These are phyloP conservation scores for Fusarium marasasianum DNA, from an alignment of 2,329 filamentous ascomycete genomes.

Conservation along the genomic window DNA sequence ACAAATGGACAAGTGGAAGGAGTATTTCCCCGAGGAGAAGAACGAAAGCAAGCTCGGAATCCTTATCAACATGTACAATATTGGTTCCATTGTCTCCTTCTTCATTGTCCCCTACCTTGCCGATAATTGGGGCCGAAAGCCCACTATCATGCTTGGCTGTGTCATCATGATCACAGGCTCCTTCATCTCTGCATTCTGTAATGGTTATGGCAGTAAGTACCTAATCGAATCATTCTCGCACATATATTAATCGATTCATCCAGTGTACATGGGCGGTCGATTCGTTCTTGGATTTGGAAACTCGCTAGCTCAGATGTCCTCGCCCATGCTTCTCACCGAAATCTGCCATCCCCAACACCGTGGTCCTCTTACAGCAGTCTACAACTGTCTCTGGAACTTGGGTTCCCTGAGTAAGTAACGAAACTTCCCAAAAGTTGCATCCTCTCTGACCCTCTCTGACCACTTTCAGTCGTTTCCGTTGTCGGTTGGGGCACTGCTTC, in stretches of 20 bases:
- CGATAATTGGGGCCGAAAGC: slow-evolving; percentile 55
- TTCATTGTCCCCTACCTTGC: slow-evolving; percentile 58
- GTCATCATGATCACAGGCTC: slow-evolving; percentile 58
- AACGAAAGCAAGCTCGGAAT: slow-evolving; percentile 57
- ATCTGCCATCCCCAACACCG: slow-evolving; percentile 75
- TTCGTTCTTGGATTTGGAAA: slow-evolving; percentile 70
- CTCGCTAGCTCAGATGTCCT: slow-evolving; percentile 70
- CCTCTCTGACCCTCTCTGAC: slow-evolving; percentile 5
- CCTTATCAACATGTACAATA: slow-evolving; percentile 63
- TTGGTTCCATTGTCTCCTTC: slow-evolving; percentile 59
- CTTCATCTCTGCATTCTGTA: slow-evolving; percentile 54
- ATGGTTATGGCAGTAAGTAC: slow-evolving; percentile 55
- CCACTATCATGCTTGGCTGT: slow-evolving; percentile 56
- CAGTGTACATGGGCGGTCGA: slow-evolving; percentile 53
- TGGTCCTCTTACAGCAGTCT: slow-evolving; percentile 70
- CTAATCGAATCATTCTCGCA: too few relatives aligned
- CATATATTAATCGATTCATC: not conserved
- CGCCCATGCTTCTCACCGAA: slow-evolving; percentile 71
- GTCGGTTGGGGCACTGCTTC: slow-evolving; percentile 70
- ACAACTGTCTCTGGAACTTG: slow-evolving; percentile 75
- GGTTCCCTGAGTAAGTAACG: slow-evolving; percentile 54
- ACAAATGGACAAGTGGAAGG: slow-evolving; percentile 63
- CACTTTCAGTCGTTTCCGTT: slow-evolving; percentile 60
- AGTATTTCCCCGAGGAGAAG: slow-evolving; percentile 56
- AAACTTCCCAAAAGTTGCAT: not conserved